These are phyloP conservation scores for Fremontodendron californicum DNA, from an alignment of 345 rosid species.

Conservation along the genomic window DNA sequence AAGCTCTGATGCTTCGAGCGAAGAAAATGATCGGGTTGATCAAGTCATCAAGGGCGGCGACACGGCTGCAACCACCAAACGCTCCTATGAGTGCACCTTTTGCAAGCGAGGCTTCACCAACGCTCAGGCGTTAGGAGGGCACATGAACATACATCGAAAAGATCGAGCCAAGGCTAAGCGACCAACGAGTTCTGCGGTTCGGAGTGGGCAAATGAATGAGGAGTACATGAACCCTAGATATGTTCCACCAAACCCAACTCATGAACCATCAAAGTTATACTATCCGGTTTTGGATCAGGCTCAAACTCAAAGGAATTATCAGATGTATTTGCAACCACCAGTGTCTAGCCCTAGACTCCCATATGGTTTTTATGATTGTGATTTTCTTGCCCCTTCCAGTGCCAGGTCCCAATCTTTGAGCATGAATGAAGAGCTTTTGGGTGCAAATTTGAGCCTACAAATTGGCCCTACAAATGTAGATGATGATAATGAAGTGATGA, in stretches of 20 bases:
- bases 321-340: conserved; percentile 26
- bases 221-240: conserved; percentile 27
- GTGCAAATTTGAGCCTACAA: conserved; percentile 54
- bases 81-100: conserved; percentile 63
- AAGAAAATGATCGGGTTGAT: conserved; percentile 27
- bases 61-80: conserved; percentile 8
- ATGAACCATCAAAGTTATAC: conserved; percentile 6
- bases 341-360: conserved; percentile 17
- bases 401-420: conserved; percentile 10
- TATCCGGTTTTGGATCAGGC: conserved; percentile 26
- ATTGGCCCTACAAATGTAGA: conserved; percentile 29
- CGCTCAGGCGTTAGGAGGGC: conserved; percentile 92
- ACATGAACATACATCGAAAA: conserved; percentile 76
- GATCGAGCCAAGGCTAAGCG: conserved; percentile 49
- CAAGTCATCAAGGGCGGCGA: conserved; percentile 29
- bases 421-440: conserved; percentile 33
- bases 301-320: conserved; percentile 14
- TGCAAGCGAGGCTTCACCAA: conserved; percentile 88
- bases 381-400: conserved; percentile 8
- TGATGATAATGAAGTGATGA: conserved; percentile 24
- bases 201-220: conserved; percentile 8
- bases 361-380: conserved; percentile 5
- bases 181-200: conserved; percentile 3
- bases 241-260: conserved; percentile 11
- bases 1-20: conserved; percentile 28